Conservation (phyloP, 169 alveolate genomes). For the Pseudocohnilembus persalinus region DNA sequence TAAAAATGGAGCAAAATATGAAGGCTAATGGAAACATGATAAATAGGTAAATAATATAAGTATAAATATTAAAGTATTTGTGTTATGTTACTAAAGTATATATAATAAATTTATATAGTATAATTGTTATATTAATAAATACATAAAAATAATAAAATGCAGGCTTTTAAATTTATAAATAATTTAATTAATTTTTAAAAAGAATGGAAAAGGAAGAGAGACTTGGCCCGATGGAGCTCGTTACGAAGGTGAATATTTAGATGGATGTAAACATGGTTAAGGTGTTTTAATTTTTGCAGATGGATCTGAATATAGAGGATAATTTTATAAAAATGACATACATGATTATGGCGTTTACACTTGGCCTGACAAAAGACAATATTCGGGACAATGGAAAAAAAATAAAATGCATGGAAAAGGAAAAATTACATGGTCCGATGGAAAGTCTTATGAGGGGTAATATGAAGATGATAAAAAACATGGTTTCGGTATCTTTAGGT, state of each 20-base stretch:
- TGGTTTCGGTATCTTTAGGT: conserved; percentile 67
- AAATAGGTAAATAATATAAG: conserved; percentile 5
- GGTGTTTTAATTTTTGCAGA: conserved; percentile 50
- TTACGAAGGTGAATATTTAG: background rate
- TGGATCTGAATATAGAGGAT: conserved; percentile 54
- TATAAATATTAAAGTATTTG: background rate
- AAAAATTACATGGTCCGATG: conserved; percentile 72
- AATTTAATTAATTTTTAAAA: background rate
- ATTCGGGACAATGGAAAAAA: conserved; percentile 73
- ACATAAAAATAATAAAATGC: background rate
- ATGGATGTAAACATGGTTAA: conserved; percentile 33
- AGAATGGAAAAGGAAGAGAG: conserved; percentile 17
- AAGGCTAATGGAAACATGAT: conserved; percentile 30
- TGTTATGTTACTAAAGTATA: background rate
- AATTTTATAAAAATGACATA: conserved; percentile 45
- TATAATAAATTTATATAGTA: background rate
- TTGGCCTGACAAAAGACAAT: conserved; percentile 49
- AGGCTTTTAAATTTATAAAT: background rate
- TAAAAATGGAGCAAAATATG: conserved; percentile 29
- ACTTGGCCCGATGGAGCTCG: conserved; percentile 1
- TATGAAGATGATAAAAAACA: conserved; percentile 69
- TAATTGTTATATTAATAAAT: background rate
- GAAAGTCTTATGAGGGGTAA: conserved; percentile 72
- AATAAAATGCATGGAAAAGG: conserved; percentile 80
- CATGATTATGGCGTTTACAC: conserved; percentile 34